phyloP scores from a whole-genome alignment of 768 basidiomycete species.

The Macrocybe gigantea region DNA sequence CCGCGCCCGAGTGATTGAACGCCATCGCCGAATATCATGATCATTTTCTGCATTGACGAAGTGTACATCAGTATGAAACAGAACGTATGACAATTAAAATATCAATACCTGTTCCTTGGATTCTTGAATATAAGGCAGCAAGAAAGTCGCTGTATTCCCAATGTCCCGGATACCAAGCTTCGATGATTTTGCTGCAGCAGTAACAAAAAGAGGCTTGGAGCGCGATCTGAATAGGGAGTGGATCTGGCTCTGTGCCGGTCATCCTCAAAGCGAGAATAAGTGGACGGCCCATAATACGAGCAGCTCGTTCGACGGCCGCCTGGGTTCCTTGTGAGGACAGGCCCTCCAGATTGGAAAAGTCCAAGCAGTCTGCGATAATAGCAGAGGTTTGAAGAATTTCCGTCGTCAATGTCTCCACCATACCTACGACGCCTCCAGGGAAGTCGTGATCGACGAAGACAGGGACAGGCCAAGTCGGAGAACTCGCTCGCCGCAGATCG shows the following conservation, averaged over 20 bases:
- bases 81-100: background rate
- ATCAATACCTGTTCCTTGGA: constrained; percentile 28
- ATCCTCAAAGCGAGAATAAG: constrained; percentile 21
- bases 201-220: constrained; percentile 34
- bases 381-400: constrained; percentile 36
- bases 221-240: constrained; percentile 30
- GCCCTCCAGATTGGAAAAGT: constrained; percentile 15
- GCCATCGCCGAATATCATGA: constrained; percentile 17
- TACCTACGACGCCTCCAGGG: background rate
- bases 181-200: constrained; percentile 32
- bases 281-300: constrained; percentile 26
- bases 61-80: background rate
- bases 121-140: constrained; percentile 27
- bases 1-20: constrained; percentile 19
- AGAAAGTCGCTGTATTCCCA: constrained; percentile 37
- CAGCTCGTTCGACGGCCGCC: constrained; percentile 16
- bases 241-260: constrained; percentile 19
- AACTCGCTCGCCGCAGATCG: background rate
- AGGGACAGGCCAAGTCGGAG: background rate
- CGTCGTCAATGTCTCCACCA: constrained; percentile 21
- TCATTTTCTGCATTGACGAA: constrained; percentile 8
- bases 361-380: constrained; percentile 31
- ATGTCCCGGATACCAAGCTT: constrained; percentile 36
- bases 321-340: constrained; percentile 1
- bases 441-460: background rate